Percentiles rank a stretch among this genome's conserved stretches.
Evolutionary conservation across 345 rosid genomes (phyloP).

Genomic region (Corchorus capsularis): DNA sequence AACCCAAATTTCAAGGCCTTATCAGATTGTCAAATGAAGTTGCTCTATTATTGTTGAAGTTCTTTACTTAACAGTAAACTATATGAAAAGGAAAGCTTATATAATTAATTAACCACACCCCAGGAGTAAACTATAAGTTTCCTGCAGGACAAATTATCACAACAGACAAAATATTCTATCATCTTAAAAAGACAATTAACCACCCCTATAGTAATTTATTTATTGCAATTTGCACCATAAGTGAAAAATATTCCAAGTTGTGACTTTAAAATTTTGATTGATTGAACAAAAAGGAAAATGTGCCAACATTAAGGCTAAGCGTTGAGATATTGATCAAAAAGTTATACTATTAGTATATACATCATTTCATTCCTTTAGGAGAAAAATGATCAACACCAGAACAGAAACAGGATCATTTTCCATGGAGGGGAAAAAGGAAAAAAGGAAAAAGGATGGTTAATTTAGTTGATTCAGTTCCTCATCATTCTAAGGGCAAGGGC

Average conservation of each 20-base stretch:
- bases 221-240: background rate
- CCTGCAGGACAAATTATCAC: background rate
- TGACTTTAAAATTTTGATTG: background rate
- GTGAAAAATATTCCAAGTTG: slow-evolving; percentile 13
- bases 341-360: slow-evolving; percentile 23
- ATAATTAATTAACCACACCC: background rate
- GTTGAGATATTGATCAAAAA: slow-evolving; percentile 16
- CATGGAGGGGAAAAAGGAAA: background rate
- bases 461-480: slow-evolving; percentile 48
- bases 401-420: background rate
- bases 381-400: slow-evolving; percentile 15
- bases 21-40: slow-evolving; percentile 17
- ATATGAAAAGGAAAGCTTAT: background rate
- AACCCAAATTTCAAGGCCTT: slow-evolving; percentile 3
- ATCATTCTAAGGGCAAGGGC: slow-evolving; percentile 85
- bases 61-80: background rate
- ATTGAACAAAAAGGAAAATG: slow-evolving; percentile 5
- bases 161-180: slow-evolving; percentile 19
- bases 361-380: slow-evolving; percentile 1
- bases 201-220: slow-evolving; percentile 21
- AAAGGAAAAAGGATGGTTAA: no score
- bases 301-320: background rate
- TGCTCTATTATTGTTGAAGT: slow-evolving; percentile 19
- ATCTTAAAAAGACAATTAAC: slow-evolving; percentile 15
- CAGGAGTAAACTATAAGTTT: background rate